These are phyloP conservation scores for Candida tallmaniae DNA, from an alignment of 805 yeast genomes.

Conservation along the genomic window DNA sequence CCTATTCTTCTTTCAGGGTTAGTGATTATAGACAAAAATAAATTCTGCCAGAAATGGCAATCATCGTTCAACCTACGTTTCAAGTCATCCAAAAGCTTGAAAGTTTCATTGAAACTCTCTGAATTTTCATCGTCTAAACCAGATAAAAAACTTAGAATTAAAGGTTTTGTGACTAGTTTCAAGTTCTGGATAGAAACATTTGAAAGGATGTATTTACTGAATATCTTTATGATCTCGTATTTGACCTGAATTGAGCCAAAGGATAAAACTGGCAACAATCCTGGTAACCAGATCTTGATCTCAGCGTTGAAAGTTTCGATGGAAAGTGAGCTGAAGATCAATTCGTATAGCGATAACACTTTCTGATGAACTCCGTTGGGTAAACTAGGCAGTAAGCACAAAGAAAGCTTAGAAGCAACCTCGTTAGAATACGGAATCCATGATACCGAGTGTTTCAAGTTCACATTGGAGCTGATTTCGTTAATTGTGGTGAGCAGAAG, in stretches of 20 bases:
- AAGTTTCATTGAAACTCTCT: conserved; percentile 65
- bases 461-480: conserved; percentile 5
- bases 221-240: conserved; percentile 65
- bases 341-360: conserved; percentile 70
- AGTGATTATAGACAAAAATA: conserved; percentile 70
- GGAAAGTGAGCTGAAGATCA: conserved; percentile 63
- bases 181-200: conserved; percentile 38
- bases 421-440: conserved; percentile 66
- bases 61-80: conserved; percentile 57
- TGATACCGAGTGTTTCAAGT: no score
- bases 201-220: conserved; percentile 48
- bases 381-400: conserved; percentile 72
- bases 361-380: conserved; percentile 97
- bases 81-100: conserved; percentile 58
- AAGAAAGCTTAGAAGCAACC: conserved; percentile 68
- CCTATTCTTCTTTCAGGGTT: conserved; percentile 81
- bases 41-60: conserved; percentile 79
- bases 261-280: conserved; percentile 82
- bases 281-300: conserved; percentile 84
- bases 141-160: conserved; percentile 71
- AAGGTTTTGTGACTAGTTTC: conserved; percentile 57
- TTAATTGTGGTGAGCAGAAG: conserved; percentile 34
- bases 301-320: conserved; percentile 48
- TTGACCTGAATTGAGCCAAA: conserved; percentile 87
- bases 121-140: conserved; percentile 92